A percentile compares a stretch with the other conserved stretches of the same genome.
phyloP scores from a whole-genome alignment of 345 rosid species.

The Theobroma cacao region DNA sequence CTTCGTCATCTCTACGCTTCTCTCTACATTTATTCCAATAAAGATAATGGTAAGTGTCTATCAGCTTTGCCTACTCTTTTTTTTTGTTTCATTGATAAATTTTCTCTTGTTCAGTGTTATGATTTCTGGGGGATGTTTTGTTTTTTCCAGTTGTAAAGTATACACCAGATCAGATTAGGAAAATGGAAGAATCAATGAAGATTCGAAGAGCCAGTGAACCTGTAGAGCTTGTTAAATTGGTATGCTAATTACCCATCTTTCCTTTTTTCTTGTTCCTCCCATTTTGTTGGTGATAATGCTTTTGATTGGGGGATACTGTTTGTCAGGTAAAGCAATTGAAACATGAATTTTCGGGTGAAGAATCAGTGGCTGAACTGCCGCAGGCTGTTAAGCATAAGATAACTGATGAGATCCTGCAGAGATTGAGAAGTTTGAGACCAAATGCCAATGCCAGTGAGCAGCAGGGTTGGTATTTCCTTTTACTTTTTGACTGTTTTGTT shows the following conservation, averaged over 20 bases:
- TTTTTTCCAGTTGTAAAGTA: conserved; percentile 57
- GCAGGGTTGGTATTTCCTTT: conserved; percentile 49
- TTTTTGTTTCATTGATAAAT: background rate
- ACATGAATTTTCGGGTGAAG: conserved; percentile 36
- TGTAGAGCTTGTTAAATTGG: conserved; percentile 57
- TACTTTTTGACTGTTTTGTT: background rate
- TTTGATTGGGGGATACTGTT: background rate
- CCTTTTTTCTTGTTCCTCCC: background rate
- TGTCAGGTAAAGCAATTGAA: conserved; percentile 62
- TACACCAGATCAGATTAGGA: conserved; percentile 78
- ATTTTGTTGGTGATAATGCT: background rate
- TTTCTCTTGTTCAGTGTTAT: background rate
- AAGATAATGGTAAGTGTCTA: conserved; percentile 34
- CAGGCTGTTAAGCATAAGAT: conserved; percentile 50
- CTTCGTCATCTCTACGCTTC: conserved; percentile 82
- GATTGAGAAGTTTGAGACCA: conserved; percentile 43
- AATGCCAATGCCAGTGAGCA: conserved; percentile 44
- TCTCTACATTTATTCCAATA: conserved; percentile 59
- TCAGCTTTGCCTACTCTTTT: background rate
- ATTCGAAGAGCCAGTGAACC: conserved; percentile 80
- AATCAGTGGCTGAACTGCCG: conserved; percentile 45
- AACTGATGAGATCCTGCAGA: conserved; percentile 64
- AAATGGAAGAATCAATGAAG: conserved; percentile 84
- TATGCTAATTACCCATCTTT: conserved; percentile 22
- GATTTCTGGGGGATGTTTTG: background rate